Evolutionary conservation across 2,329 filamentous ascomycete species (phyloP), one percentile per base, ranked within the genome.

Genomic region (Fusarium chlamydosporum): DNA sequence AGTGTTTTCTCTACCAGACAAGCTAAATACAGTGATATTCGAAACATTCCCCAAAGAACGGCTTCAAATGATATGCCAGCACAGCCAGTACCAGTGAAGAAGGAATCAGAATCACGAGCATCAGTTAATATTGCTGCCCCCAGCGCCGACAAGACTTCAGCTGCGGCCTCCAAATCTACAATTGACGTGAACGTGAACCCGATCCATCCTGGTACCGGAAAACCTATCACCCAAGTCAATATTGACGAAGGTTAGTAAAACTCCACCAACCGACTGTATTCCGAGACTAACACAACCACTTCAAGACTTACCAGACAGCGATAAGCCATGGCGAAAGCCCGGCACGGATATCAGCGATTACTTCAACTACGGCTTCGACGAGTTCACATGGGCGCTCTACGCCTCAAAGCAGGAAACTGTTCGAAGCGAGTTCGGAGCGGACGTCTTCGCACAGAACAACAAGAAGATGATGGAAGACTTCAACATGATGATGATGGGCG

Each of bases 331-430:
- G 96, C 90, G 96, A 43, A 91, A 94, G 69, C 96, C 96, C 0
- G 96, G 96, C 46, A 94, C 95, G 12, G 96, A 99, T 75, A 89
- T 97, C 56, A 96, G 92, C 62, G 96, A 99, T 78, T 98, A 97
- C 82, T 98, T 98, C 87, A 98, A 98, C 83, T 98, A 98, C 80
- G 95, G 95, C 61, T 98, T 98, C 76, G 95, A 98, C 81, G 95
- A 98, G 80, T 98, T 97, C 80, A 97, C 94, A 1, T 99, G 96
- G 96, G 92, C 94, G 7, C 88, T 94, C 55, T 99, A 99, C 78
- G 94, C 94, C 33, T 85, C 93, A 62, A 96, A 97, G 76, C 96
- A 98, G 78, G 90, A 96, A 70, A 85, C 84, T 26, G 85, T 97
- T 74, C 88, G 92, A 18, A 88, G 88, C 70, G 92, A 95, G 72